These are phyloP conservation scores for Pseudocercospora fijiensis DNA, from an alignment of 2,329 filamentous ascomycete genomes.

Conservation along the genomic window DNA sequence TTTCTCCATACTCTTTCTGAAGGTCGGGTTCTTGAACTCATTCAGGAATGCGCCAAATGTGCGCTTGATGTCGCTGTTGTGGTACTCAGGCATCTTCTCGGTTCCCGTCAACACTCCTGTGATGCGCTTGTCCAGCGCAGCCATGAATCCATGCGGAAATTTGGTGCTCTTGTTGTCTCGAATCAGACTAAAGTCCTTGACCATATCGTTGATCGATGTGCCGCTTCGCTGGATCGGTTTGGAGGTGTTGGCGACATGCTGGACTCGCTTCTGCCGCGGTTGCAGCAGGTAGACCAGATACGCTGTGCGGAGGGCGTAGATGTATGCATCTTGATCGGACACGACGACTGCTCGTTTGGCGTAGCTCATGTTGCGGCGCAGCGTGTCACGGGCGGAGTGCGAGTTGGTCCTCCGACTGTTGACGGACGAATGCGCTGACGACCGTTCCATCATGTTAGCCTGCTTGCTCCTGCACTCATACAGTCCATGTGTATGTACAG, in stretches of 20 bases:
- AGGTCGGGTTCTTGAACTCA: slow-evolving; percentile 82
- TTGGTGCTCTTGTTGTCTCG: slow-evolving; percentile 68
- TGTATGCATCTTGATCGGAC: slow-evolving; percentile 76
- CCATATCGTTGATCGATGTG: slow-evolving; percentile 73
- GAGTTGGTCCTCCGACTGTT: slow-evolving; percentile 45
- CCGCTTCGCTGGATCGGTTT: slow-evolving; percentile 66
- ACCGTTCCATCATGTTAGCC: slow-evolving; percentile 31
- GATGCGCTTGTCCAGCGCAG: slow-evolving; percentile 72
- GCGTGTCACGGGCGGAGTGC: slow-evolving; percentile 42
- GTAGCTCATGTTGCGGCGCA: slow-evolving; percentile 43
- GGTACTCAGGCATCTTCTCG: slow-evolving; percentile 83
- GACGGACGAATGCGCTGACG: slow-evolving; percentile 35
- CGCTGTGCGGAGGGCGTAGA: slow-evolving; percentile 83
- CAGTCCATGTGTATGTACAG: no score
- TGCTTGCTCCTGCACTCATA: no score
- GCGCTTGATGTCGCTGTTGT: slow-evolving; percentile 84
- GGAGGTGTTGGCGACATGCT: slow-evolving; percentile 68
- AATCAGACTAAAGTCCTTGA: slow-evolving; percentile 78
- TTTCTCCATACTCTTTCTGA: slow-evolving; percentile 89
- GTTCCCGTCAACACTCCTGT: slow-evolving; percentile 76
- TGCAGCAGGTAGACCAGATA: slow-evolving; percentile 92
- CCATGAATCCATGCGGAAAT: slow-evolving; percentile 70
- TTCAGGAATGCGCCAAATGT: slow-evolving; percentile 95
- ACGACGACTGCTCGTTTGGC: slow-evolving; percentile 36
- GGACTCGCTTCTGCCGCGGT: slow-evolving; percentile 82